phyloP scores from a whole-genome alignment of 1,139 yeast genomes.

The Pichia terricola region DNA sequence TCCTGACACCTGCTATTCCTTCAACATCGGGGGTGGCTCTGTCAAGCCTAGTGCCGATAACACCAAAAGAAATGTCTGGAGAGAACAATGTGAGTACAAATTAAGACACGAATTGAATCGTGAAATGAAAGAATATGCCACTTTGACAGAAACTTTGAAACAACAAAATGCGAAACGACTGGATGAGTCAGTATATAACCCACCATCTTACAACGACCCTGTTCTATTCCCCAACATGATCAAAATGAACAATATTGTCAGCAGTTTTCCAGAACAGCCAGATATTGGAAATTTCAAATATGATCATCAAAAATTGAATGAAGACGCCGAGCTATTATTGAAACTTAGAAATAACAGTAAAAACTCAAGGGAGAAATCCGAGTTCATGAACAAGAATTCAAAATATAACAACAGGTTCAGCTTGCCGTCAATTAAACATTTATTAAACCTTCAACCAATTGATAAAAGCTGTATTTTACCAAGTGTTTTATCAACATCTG shows the following conservation, averaged over 20 bases:
- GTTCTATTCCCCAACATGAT: constrained; percentile 7
- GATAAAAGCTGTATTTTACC: constrained; percentile 17
- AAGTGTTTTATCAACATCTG: constrained; percentile 10
- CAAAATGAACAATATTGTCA: constrained; percentile 3
- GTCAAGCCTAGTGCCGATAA: constrained; percentile 17
- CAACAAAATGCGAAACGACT: background rate
- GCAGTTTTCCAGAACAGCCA: background rate
- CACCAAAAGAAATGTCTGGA: constrained; percentile 24
- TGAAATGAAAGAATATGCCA: constrained; percentile 20
- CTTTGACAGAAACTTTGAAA: constrained; percentile 14
- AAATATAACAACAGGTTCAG: background rate
- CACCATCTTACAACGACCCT: constrained; percentile 3
- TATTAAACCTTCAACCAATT: constrained; percentile 11
- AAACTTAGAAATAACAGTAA: background rate
- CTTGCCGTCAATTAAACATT: constrained; percentile 14
- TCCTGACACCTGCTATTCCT: constrained; percentile 36
- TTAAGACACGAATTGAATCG: constrained; percentile 22
- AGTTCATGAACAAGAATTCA: constrained; percentile 1
- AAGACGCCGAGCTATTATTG: constrained; percentile 2
- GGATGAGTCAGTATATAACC: background rate
- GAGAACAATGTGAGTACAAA: constrained; percentile 21
- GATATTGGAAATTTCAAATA: constrained; percentile 20
- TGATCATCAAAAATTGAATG: constrained; percentile 10
- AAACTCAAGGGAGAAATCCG: background rate
- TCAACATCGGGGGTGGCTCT: constrained; percentile 27